phyloP scores from a whole-genome alignment of 208 protist species.

The Acanthamoeba royreba region DNA sequence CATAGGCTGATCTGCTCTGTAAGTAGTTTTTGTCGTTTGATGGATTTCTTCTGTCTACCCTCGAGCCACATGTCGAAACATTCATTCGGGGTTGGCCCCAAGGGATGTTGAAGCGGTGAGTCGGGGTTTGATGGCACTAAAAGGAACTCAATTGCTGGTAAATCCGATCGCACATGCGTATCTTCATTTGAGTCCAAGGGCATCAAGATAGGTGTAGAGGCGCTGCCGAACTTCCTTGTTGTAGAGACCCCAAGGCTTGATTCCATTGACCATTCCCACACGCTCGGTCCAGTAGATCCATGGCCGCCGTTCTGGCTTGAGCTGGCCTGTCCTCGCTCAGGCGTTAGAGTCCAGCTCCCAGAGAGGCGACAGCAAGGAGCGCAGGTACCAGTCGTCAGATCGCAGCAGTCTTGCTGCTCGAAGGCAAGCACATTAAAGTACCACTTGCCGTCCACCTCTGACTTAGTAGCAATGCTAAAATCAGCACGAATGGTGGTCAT shows the following conservation, averaged over 20 bases:
- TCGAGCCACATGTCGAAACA: no score
- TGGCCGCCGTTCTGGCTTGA: not conserved
- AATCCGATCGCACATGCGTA: no score
- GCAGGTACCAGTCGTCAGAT: not conserved
- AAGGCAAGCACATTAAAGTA: not conserved
- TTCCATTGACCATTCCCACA: not conserved
- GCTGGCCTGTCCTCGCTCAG: not conserved
- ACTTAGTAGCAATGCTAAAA: not conserved
- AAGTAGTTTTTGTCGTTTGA: no score
- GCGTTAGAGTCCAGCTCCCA: not conserved
- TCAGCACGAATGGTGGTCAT: not conserved
- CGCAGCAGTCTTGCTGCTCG: not conserved
- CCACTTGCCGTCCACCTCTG: not conserved
- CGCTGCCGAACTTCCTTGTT: not conserved
- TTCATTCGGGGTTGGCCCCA: no score
- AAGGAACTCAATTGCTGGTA: no score
- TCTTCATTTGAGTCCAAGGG: not conserved
- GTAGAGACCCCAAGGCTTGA: conserved; percentile 6
- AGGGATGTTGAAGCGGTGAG: no score
- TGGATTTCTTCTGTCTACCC: no score
- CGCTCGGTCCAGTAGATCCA: not conserved
- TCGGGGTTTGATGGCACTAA: no score
- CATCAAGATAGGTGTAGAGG: not conserved
- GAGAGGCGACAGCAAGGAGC: not conserved
- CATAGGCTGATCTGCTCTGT: no score